Percentiles rank a stretch among this genome's conserved stretches.
Evolutionary conservation across 768 basidiomycete species (phyloP).

Genomic region (Mycena belliarum): DNA sequence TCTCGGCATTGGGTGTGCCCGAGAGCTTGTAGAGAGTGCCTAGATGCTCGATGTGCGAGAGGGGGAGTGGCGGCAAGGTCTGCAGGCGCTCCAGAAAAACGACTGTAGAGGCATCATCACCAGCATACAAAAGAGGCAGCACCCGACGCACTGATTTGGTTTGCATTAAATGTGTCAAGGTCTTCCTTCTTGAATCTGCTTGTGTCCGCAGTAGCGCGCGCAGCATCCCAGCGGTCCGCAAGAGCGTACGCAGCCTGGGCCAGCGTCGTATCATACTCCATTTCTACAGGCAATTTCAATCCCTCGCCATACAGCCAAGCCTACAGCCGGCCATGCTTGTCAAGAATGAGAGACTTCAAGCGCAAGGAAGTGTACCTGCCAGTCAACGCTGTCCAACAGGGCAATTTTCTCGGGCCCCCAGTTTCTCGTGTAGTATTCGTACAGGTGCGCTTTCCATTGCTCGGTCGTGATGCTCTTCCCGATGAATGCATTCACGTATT

Average conservation of each 20-base stretch:
- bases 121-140: neutral
- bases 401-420: conserved; percentile 63
- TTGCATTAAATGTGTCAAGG: conserved; percentile 65
- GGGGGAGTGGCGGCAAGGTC: conserved; percentile 59
- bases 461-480: conserved; percentile 70
- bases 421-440: conserved; percentile 62
- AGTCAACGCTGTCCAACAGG: conserved; percentile 69
- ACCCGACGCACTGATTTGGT: conserved; percentile 65
- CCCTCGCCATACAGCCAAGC: conserved; percentile 87
- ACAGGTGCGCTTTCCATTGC: conserved; percentile 57
- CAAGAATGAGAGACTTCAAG: neutral
- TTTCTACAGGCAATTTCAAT: conserved; percentile 63
- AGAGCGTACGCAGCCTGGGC: conserved; percentile 70
- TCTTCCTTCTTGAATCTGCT: conserved; percentile 62
- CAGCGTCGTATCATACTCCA: conserved; percentile 65
- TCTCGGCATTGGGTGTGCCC: conserved; percentile 70
- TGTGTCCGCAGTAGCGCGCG: conserved; percentile 44
- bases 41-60: conserved; percentile 44
- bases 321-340: conserved; percentile 31
- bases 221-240: conserved; percentile 71
- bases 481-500: conserved; percentile 81
- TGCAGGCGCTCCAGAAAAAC: conserved; percentile 84
- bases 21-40: conserved; percentile 47
- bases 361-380: conserved; percentile 57
- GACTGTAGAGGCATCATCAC: conserved; percentile 39